Base-by-base conservation (phyloP, 352 stramenopile genomes). In the Pythium brachiatum region DNA sequence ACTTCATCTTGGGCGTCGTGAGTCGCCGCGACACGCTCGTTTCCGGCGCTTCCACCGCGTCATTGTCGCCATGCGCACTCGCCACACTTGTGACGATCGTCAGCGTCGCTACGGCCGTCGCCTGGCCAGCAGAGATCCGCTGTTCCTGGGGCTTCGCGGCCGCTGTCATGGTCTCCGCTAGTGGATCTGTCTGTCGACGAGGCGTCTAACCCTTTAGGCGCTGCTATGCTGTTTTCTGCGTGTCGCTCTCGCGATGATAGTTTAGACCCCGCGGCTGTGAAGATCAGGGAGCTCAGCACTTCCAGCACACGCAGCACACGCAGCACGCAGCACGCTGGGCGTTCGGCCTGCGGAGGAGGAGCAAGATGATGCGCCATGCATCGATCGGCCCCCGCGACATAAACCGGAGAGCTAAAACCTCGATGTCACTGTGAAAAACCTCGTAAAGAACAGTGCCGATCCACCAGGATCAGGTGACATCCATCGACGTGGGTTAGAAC, bases 1-100 rank as follows among this genome's bases (percentile, higher is more conserved):
- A 92, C 55, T 76, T 75, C 72, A 89, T 84, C 72, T 92, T 90
- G 53, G 81, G 83, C 56, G 83, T 89, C 16, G 89, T 65, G 27
- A 65, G 32, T 8, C 26, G 18, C 18, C 74, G 78, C 21, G 69
- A 64, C 36, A 18, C 36, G 36, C 36, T 44, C 2, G 12, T 12
- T 36, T 73, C 70, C 20, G 71, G 55, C 43, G 58, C 0, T 29
- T 34, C 18, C 39, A 12, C n/a, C n/a, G 43, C 36, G 8, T 20
- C n/a, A 43, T 57, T 15, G 0, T 18, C 29, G 25, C 7, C 7
- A 34, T 27, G 31, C 29, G 48, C n/a, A n/a, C n/a, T 46, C 31
- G 57, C 20, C 8, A 26, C 51, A 4, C 27, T 36, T 27, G 36
- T 44, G 36, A 44, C 36, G 36, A 44, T 44, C 36, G 36, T 44